Evolutionary conservation across 495 filamentous ascomycete genomes (phyloP).

Genomic region (Apiosordaria backusii): DNA sequence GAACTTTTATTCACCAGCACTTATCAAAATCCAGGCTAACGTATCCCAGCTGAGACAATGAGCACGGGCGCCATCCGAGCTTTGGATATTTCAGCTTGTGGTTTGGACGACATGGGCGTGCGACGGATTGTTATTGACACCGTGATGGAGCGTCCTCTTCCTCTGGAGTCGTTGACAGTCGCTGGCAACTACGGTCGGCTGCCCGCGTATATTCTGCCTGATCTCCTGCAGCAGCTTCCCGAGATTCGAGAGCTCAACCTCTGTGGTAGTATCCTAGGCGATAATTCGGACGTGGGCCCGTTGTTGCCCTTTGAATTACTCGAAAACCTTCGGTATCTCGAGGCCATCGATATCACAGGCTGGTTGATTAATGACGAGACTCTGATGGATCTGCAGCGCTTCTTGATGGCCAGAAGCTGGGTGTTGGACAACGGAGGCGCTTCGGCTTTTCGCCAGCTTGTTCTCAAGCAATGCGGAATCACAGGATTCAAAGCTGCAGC

Average conservation of each 20-base stretch:
- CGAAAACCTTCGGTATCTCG: conserved; percentile 22
- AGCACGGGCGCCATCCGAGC: conserved; percentile 25
- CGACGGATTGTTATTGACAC: conserved; percentile 47
- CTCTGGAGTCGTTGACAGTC: conserved; percentile 55
- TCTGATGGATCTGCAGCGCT: conserved; percentile 52
- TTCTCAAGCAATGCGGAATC: conserved; percentile 75
- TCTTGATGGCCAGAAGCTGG: conserved; percentile 34
- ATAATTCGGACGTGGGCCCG: conserved; percentile 37
- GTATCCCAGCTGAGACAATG: conserved; percentile 26
- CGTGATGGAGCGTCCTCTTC: conserved; percentile 16
- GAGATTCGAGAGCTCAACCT: conserved; percentile 56
- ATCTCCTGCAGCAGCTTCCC: conserved; percentile 21
- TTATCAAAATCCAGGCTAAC: not conserved
- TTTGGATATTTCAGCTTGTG: conserved; percentile 32
- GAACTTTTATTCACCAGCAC: not conserved
- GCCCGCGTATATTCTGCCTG: conserved; percentile 31
- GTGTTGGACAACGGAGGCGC: conserved; percentile 64
- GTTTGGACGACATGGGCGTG: conserved; percentile 27
- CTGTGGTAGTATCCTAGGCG: conserved; percentile 78
- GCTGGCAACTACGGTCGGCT: conserved; percentile 73
- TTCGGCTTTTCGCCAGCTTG: conserved; percentile 60
- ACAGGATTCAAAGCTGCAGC: conserved; percentile 73
- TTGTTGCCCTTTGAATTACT: conserved; percentile 28
- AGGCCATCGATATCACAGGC: conserved; percentile 70
- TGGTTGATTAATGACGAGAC: conserved; percentile 59